Evolutionary conservation across 1,284 basidiomycete species (phyloP), one percentile per base, ranked within the genome.

Genomic region (Leccinum proximum): DNA sequence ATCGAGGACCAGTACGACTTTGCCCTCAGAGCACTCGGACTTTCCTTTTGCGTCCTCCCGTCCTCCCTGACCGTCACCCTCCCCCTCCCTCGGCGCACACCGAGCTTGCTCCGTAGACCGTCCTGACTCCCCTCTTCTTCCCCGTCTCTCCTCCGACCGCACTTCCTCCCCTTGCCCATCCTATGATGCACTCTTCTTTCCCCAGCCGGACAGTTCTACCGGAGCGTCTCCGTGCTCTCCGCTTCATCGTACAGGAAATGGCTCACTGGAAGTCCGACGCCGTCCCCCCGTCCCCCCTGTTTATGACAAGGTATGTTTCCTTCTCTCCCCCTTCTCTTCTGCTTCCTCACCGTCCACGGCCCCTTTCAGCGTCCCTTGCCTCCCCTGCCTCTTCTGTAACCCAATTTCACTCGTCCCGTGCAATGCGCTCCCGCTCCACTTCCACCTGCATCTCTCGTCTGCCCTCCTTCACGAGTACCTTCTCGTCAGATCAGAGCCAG

Each of bases 1-100:
- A 75, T 75, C 30, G 73, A 75, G 56, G 74, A 77, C 30, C 73
- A 75, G 18, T 75, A 75, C 59, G 75, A 75, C 67, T 75, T 75
- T 71, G 73, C 72, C 16, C 38, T 68, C 75, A 1, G 73, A 75
- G 22, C 71, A 70, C 0, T 11, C 65, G 2, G 30, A 58, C 30
- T 9, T 26, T 40, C 53, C 62, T 38, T 33, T 63, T 38, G 4
- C 62, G 11, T 60, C 64, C 4, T 72, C 75, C 1, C 70, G 68
- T 9, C 58, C 70, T 0, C 70, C 75, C 0, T 75, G 74, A 0
- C 73, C 75, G 0, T 75, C 72, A 0, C 72, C 75, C 0, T 76
- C 75, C 0, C 75, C 74, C 14, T 76, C 73, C 1, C 66, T 76
- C 57, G 75, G 73, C 10, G 74, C 70, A 0, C 68, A 68, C 64